Percentiles rank a stretch among this genome's conserved stretches.
Evolutionary conservation across 768 basidiomycete genomes (phyloP).

Genomic region (Naganishia friedmannii): DNA sequence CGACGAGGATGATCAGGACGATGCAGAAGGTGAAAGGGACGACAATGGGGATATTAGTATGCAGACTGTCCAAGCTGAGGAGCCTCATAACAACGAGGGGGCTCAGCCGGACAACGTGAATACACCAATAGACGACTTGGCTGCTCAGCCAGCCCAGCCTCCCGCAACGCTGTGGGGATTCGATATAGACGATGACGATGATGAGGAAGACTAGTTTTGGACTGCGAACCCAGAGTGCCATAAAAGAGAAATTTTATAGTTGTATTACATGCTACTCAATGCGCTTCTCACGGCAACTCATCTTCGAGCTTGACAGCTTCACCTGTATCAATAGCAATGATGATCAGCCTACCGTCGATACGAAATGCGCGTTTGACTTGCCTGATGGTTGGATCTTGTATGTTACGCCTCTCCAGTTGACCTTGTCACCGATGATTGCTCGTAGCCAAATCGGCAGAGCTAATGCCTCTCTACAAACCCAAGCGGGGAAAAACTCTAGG

Average conservation of each 20-base stretch:
- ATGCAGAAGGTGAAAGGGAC: background rate
- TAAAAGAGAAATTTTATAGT: background rate
- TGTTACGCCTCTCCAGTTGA: slow-evolving; percentile 78
- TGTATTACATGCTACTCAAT: background rate
- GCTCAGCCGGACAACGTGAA: background rate
- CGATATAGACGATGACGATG: slow-evolving; percentile 21
- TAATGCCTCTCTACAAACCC: slow-evolving; percentile 73
- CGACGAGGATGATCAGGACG: slow-evolving; percentile 12
- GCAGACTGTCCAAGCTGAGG: slow-evolving; percentile 2
- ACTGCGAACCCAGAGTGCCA: background rate
- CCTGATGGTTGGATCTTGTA: slow-evolving; percentile 60
- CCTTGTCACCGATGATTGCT: slow-evolving; percentile 68
- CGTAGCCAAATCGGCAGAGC: slow-evolving; percentile 84
- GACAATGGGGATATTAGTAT: background rate
- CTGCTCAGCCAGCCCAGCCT: background rate
- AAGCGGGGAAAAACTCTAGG: slow-evolving; percentile 48
- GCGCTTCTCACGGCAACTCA: background rate
- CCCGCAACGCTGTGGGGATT: background rate
- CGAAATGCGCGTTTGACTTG: background rate
- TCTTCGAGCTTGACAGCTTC: slow-evolving; percentile 56
- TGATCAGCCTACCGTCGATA: background rate
- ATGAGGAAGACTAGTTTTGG: background rate
- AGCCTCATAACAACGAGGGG: background rate
- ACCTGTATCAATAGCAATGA: slow-evolving; percentile 60
- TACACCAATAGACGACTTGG: background rate